A percentile compares a stretch with the other conserved stretches of the same genome.
These are phyloP conservation scores for Teunomyces aglyptinius DNA, from an alignment of 805 yeast species.

Conservation along the genomic window DNA sequence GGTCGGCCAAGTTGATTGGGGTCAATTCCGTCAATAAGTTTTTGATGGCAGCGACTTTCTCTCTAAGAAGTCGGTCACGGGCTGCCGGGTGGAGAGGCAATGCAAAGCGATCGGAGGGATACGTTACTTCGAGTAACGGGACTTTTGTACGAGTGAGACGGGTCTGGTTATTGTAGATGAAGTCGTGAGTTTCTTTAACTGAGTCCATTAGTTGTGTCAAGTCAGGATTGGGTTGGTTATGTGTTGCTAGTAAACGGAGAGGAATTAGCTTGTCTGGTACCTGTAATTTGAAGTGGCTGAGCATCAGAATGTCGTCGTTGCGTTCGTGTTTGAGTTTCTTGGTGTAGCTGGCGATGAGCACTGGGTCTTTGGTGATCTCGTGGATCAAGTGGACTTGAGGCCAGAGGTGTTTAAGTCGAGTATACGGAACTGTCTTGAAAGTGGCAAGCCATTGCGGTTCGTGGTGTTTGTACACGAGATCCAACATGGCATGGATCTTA, in stretches of 20 bases:
- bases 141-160: slow-evolving; percentile 23
- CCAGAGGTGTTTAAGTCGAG: slow-evolving; percentile 25
- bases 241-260: background rate
- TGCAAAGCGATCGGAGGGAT: slow-evolving; percentile 30
- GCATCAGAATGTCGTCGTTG: slow-evolving; percentile 13
- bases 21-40: slow-evolving; percentile 12
- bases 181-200: slow-evolving; percentile 18
- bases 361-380: slow-evolving; percentile 18
- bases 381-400: slow-evolving; percentile 35
- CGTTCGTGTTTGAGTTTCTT: slow-evolving; percentile 11
- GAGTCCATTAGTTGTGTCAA: slow-evolving; percentile 10
- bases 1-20: slow-evolving; percentile 21
- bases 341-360: slow-evolving; percentile 15
- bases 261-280: slow-evolving; percentile 1
- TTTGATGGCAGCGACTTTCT: slow-evolving; percentile 24
- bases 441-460: slow-evolving; percentile 13
- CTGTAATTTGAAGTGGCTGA: slow-evolving; percentile 11
- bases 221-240: background rate
- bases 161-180: slow-evolving; percentile 18
- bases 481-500: slow-evolving; percentile 23
- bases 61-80: slow-evolving; percentile 25
- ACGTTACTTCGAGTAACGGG: slow-evolving; percentile 30
- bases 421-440: slow-evolving; percentile 5
- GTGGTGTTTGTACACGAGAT: slow-evolving; percentile 22
- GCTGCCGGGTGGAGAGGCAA: slow-evolving; percentile 27